Conservation (phyloP, 2,329 filamentous ascomycete species). For the Aspergillus sp. region DNA sequence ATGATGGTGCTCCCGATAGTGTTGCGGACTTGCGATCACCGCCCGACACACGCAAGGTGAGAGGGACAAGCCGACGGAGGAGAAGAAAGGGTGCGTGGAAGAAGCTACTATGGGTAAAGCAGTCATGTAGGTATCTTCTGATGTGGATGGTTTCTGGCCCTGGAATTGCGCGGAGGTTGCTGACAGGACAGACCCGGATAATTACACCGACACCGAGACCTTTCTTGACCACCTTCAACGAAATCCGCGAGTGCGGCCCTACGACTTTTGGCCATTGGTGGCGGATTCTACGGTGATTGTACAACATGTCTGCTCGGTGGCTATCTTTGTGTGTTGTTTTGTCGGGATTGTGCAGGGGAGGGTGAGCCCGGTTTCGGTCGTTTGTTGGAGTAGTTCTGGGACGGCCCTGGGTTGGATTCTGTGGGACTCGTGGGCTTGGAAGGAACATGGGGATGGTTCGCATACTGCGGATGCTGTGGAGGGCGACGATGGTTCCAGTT, state of each 20-base stretch:
- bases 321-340: conserved; percentile 92
- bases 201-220: conserved; percentile 94
- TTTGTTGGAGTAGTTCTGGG: conserved; percentile 74
- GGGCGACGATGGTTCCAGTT: conserved; percentile 37
- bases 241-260: conserved; percentile 87
- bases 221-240: conserved; percentile 94
- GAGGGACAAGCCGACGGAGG: conserved; percentile 61
- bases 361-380: conserved; percentile 84
- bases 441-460: conserved; percentile 52
- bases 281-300: conserved; percentile 94
- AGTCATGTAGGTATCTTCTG: conserved; percentile 63
- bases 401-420: conserved; percentile 85
- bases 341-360: conserved; percentile 82
- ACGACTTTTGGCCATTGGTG: conserved; percentile 97
- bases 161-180: not conserved
- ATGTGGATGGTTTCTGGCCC: not conserved
- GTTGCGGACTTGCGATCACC: conserved; percentile 39
- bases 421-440: conserved; percentile 86
- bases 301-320: conserved; percentile 91
- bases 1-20: conserved; percentile 34
- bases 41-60: conserved; percentile 45
- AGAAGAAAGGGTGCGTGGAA: conserved; percentile 76
- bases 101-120: conserved; percentile 97
- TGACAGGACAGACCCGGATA: conserved; percentile 73
- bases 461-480: conserved; percentile 22